Evolutionary conservation across 495 filamentous ascomycete species (phyloP), one percentile per base, ranked within the genome.

Genomic region (Neurospora cerealis): DNA sequence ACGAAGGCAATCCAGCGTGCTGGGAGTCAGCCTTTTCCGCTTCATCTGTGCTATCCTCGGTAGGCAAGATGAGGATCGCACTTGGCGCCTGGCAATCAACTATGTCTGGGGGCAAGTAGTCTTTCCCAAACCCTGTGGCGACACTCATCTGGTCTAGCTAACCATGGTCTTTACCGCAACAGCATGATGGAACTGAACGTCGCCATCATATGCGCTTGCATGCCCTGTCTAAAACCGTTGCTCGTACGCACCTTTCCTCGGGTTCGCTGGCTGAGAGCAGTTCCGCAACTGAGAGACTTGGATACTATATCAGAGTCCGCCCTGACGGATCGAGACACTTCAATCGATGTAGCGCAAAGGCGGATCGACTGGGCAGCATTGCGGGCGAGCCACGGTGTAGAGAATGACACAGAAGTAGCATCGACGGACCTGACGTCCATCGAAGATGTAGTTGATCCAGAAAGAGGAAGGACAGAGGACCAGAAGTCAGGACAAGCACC

Each of bases 131-230:
- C 21, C 36, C 11, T 38, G 42, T 38, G 19, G 10, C 3, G 11
- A 8, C 28, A 21, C 4, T 19, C 28, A 15, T 66, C 15, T 1
- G 28, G 40, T 21, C 36, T 21, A 36, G 28, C 42, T 40, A 60
- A n/a, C 60, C 36, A 41, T 6, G 1, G 60, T 0, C 40, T 48
- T 24, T 41, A 71, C 70, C 21, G 8, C 15, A 13, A 66, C 70
- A 79, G 77, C 34, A 54, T 75, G 2, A 70, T 72, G 36, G 77
- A 80, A 36, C 71, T 48, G 8, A 78, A 78, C 46, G 72, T 78
- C n/a, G 73, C 77, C 69, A 79, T 79, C 24, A 39, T 74, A 3
- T 79, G 77, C 28, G 77, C 76, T 0, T 79, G 77, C 41, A 34
- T 77, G 32, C 77, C 77, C 3, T 77, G 74, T n/a, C 72, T 80